Evolutionary conservation across 176 grass and related monocot species (phyloP), one percentile per base, ranked within the genome.

Genomic region (Rhipidocladum racemiflorum): DNA sequence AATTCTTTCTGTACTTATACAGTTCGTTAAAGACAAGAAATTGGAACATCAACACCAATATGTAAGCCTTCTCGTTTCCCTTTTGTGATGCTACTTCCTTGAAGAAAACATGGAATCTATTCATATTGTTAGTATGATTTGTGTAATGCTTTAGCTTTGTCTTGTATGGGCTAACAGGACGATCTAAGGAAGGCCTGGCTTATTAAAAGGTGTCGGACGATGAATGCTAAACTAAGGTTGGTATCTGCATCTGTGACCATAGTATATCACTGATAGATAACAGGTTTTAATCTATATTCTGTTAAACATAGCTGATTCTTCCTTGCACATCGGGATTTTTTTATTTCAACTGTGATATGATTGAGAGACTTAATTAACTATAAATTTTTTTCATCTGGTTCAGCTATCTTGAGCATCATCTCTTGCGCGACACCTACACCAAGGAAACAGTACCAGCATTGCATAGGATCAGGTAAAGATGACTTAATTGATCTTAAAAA

Each of bases 221-320:
- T 98, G 96, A 93, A 95, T 91, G 96, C 92, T 78, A 98, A 98
- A 90, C 82, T 98, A 53, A 90, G 96, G 96, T 98, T 71, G 67
- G 40, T 75, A 81, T 56, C 66, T 61, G 3, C 18, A 83, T 66
- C 61, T 87, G 61, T 40, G 76, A 67, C 16, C 51, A 46, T 60
- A 7, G 3, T 57, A 51, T 29, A 35, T 71, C 57, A 72, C 5
- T 50, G 36, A 30, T 30, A 30, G 2, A 62, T 38, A 50, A 7
- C 5, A 49, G 2, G 38, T 57, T 17, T 32, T 29, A 48, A 23
- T 68, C 21, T 80, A 48, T 62, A 64, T 30, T 79, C 14, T 11
- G 16, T 63, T 49, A 6, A 76, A 15, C 40, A 61, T 34, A 80
- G 8, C 5, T 78, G 57, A 72, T 34, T 30, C 8, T 35, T 65